Conservation (phyloP, 2,329 filamentous ascomycete species). For the Tothia fuscella region DNA sequence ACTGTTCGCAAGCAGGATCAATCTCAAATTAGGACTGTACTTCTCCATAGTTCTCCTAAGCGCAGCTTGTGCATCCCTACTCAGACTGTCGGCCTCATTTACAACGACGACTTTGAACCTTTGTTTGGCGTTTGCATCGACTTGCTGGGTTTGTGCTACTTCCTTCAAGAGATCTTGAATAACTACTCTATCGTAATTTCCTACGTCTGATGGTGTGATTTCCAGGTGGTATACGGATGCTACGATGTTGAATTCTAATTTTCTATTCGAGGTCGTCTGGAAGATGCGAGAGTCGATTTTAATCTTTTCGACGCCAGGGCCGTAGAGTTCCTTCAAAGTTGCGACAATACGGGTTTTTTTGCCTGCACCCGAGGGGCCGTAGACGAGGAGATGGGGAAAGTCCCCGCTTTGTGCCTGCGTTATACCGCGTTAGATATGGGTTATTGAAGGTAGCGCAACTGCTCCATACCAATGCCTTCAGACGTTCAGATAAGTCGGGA, state of each 20-base stretch:
- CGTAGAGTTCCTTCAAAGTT: slow-evolving; percentile 88
- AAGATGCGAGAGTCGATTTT: slow-evolving; percentile 97
- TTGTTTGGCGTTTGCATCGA: slow-evolving; percentile 83
- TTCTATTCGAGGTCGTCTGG: slow-evolving; percentile 88
- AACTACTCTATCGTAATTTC: slow-evolving; percentile 91
- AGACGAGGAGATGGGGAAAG: slow-evolving; percentile 94
- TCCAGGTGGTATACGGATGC: slow-evolving; percentile 95
- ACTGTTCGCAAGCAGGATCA: slow-evolving; percentile 89
- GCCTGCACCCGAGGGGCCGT: slow-evolving; percentile 89
- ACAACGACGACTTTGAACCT: slow-evolving; percentile 98
- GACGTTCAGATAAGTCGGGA: slow-evolving; percentile 70
- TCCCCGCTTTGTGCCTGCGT: slow-evolving; percentile 84
- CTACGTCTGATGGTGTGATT: slow-evolving; percentile 94
- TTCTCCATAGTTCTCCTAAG: slow-evolving; percentile 97
- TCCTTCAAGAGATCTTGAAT: slow-evolving; percentile 94
- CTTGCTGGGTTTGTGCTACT: slow-evolving; percentile 96
- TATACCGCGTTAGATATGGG: background rate
- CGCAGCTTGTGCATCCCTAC: slow-evolving; percentile 87
- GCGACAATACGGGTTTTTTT: slow-evolving; percentile 97
- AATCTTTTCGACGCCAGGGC: slow-evolving; percentile 97
- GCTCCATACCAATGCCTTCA: slow-evolving; percentile 65
- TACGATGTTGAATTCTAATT: slow-evolving; percentile 98
- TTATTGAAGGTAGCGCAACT: background rate
- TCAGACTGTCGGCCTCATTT: slow-evolving; percentile 94
- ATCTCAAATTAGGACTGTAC: slow-evolving; percentile 84